A percentile compares a stretch with the other conserved stretches of the same genome.
Conservation (phyloP, 2,329 filamentous ascomycete species). For the Cladosporium austrohemisphaericum region DNA sequence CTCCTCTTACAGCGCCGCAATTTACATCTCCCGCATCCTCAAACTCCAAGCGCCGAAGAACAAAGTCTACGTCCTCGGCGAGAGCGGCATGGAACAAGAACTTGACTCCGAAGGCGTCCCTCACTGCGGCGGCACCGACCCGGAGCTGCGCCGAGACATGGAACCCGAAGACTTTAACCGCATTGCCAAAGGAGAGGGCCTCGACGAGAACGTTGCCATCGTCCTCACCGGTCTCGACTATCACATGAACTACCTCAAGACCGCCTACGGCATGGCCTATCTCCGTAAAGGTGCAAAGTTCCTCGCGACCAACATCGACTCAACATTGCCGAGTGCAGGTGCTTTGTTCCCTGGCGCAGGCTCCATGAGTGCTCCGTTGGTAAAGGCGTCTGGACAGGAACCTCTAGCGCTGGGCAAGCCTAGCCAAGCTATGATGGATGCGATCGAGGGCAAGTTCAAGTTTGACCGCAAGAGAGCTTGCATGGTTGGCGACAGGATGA, state of each 20-base stretch:
- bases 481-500: slow-evolving; percentile 91
- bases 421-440: slow-evolving; percentile 99
- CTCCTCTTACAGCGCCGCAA: slow-evolving; percentile 87
- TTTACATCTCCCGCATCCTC: slow-evolving; percentile 94
- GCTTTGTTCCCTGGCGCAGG: slow-evolving; percentile 90
- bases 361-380: slow-evolving; percentile 71
- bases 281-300: slow-evolving; percentile 77
- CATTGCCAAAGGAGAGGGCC: slow-evolving; percentile 66
- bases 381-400: slow-evolving; percentile 58
- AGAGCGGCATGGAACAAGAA: slow-evolving; percentile 87
- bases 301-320: slow-evolving; percentile 90
- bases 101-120: slow-evolving; percentile 73
- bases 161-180: slow-evolving; percentile 73
- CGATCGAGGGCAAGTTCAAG: slow-evolving; percentile 91
- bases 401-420: slow-evolving; percentile 87
- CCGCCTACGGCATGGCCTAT: slow-evolving; percentile 81
- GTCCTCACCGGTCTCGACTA: slow-evolving; percentile 91
- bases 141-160: slow-evolving; percentile 70
- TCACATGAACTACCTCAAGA: slow-evolving; percentile 92
- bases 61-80: slow-evolving; percentile 92
- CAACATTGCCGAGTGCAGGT: slow-evolving; percentile 76
- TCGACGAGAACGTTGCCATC: slow-evolving; percentile 85
- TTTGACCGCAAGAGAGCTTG: slow-evolving; percentile 81
- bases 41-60: slow-evolving; percentile 72
- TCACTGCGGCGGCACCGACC: slow-evolving; percentile 84